Evolutionary conservation across 805 yeast genomes (phyloP).

Genomic region (Candida orba): DNA sequence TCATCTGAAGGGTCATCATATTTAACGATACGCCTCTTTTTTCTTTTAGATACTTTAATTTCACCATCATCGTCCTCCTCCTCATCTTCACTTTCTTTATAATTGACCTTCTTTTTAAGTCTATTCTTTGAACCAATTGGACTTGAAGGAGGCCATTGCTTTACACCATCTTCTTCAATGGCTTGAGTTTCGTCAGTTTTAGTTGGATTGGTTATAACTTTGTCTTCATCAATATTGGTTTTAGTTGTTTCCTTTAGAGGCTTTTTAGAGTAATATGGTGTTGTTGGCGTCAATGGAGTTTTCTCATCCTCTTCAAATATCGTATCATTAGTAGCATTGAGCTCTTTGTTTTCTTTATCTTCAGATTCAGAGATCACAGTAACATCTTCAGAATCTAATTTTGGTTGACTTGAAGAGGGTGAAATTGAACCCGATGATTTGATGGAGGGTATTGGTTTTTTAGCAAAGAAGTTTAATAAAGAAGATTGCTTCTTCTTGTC

Average conservation of each 20-base stretch:
- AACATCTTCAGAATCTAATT: background rate
- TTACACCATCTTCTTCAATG: background rate
- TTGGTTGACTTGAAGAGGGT: conserved; percentile 3
- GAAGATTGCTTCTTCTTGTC: conserved; percentile 11
- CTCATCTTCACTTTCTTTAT: conserved; percentile 34
- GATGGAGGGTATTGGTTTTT: background rate
- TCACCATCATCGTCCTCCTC: conserved; percentile 12
- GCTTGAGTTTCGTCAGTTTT: background rate
- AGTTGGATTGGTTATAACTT: no score
- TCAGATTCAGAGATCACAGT: conserved; percentile 7
- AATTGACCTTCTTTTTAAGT: conserved; percentile 23
- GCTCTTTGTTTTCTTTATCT: conserved; percentile 3
- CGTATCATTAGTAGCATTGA: background rate
- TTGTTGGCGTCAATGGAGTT: background rate
- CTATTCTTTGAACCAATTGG: conserved; percentile 7
- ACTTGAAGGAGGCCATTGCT: conserved; percentile 9
- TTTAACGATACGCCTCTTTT: conserved; percentile 23
- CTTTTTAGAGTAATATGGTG: conserved; percentile 1
- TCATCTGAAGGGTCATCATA: conserved; percentile 30
- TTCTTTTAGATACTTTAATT: conserved; percentile 12
- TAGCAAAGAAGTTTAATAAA: conserved; percentile 11
- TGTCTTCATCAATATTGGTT: background rate
- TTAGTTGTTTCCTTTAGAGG: conserved; percentile 10
- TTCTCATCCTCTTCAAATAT: background rate
- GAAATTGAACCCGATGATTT: background rate